phyloP scores from a whole-genome alignment of 1,284 basidiomycete genomes.

The Cutaneotrichosporon daszewskae region DNA sequence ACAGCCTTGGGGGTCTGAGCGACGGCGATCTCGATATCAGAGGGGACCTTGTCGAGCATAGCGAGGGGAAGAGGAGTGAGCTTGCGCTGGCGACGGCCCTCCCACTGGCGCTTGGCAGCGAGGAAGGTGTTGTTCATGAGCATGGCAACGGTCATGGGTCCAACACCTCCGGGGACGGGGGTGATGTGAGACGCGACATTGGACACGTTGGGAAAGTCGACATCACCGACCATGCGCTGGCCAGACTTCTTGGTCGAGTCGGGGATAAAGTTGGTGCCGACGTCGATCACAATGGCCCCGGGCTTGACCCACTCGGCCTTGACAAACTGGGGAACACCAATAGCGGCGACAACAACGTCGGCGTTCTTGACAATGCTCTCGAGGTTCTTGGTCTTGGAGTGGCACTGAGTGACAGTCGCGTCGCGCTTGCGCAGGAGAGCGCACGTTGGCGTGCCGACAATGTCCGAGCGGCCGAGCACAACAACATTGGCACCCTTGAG shows the following conservation, averaged over 20 bases:
- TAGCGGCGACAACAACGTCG: constrained; percentile 89
- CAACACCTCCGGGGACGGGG: constrained; percentile 96
- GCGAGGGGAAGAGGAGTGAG: constrained; percentile 74
- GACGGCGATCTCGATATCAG: constrained; percentile 94
- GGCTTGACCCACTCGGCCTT: constrained; percentile 94
- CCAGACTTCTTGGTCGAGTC: constrained; percentile 91
- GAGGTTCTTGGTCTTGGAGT: constrained; percentile 80
- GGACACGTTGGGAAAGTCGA: constrained; percentile 74
- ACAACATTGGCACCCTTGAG: constrained; percentile 77
- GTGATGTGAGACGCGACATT: constrained; percentile 83
- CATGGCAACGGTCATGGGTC: constrained; percentile 98
- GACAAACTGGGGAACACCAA: constrained; percentile 85
- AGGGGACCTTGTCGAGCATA: constrained; percentile 76
- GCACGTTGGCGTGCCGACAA: constrained; percentile 92
- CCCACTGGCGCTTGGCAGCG: constrained; percentile 76
- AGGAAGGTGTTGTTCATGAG: constrained; percentile 92
- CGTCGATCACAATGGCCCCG: constrained; percentile 89
- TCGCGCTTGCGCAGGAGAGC: constrained; percentile 84
- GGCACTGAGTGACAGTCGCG: constrained; percentile 97
- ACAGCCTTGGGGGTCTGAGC: constrained; percentile 91
- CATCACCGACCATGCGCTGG: constrained; percentile 92
- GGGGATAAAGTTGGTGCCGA: constrained; percentile 94
- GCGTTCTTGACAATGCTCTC: constrained; percentile 73
- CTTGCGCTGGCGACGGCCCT: constrained; percentile 57
- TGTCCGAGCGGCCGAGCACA: constrained; percentile 94